phyloP scores from a whole-genome alignment of 176 grass and related monocot genomes.

The Hsuehochloa calcarea region DNA sequence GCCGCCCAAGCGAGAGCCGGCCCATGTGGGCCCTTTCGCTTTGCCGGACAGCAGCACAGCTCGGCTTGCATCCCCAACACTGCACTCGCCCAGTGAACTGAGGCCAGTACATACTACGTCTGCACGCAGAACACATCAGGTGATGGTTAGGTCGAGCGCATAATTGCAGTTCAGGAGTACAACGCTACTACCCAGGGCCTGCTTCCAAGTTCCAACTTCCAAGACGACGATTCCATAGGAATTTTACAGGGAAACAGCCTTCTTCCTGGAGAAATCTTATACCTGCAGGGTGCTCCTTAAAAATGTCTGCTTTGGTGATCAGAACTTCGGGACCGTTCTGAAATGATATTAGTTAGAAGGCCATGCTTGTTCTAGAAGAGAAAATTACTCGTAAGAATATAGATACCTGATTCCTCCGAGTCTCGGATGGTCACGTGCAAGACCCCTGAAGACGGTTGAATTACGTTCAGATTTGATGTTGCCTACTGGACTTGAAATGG shows the following conservation, averaged over 20 bases:
- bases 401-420: neutral
- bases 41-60: conserved; percentile 20
- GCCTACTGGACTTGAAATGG: neutral
- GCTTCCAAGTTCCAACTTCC: neutral
- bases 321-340: neutral
- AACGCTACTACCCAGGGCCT: neutral
- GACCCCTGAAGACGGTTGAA: neutral
- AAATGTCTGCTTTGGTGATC: neutral
- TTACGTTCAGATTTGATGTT: neutral
- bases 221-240: neutral
- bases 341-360: too few relatives aligned
- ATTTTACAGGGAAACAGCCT: neutral
- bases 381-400: neutral
- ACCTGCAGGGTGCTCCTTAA: neutral
- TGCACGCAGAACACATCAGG: neutral
- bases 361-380: neutral
- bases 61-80: neutral
- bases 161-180: neutral
- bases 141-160: neutral
- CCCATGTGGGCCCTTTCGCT: conserved; percentile 49
- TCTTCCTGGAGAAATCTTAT: neutral
- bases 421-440: neutral
- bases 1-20: conserved; percentile 30
- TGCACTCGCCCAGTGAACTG: neutral
- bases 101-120: neutral